Percentiles rank a stretch among this genome's conserved stretches.
Evolutionary conservation across 257 asterid species (phyloP).

Genomic region (Solanum raphanifolium): DNA sequence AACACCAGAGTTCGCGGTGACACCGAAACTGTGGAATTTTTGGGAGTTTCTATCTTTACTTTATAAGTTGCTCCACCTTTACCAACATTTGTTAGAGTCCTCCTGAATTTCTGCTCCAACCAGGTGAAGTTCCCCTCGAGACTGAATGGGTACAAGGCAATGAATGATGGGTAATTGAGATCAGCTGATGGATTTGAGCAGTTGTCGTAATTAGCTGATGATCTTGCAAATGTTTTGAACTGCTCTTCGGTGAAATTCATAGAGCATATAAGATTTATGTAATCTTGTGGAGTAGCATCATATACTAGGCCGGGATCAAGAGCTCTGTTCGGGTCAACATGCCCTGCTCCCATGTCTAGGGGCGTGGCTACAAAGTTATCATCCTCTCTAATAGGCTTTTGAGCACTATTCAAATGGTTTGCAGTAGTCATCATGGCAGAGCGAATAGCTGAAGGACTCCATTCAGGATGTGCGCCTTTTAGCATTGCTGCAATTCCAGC

Average conservation of each 20-base stretch:
- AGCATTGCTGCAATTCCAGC: background rate
- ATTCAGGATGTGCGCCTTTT: background rate
- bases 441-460: background rate
- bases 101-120: background rate
- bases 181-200: slow-evolving; percentile 8
- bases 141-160: background rate
- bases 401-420: background rate
- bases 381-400: background rate
- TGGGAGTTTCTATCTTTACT: background rate
- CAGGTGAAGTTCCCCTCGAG: background rate
- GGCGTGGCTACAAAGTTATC: background rate
- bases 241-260: slow-evolving; percentile 2
- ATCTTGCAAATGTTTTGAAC: background rate
- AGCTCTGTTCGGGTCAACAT: background rate
- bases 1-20: background rate
- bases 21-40: background rate
- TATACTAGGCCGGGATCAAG: background rate
- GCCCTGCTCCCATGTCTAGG: slow-evolving; percentile 2
- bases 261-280: background rate
- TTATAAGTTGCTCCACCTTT: background rate
- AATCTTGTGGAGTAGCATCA: slow-evolving; percentile 3
- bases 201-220: background rate
- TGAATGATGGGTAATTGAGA: slow-evolving; percentile 16
- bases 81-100: slow-evolving; percentile 12
- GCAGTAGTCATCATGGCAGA: background rate